Evolutionary conservation across 345 rosid species (phyloP).

Genomic region (Salix dunnii): DNA sequence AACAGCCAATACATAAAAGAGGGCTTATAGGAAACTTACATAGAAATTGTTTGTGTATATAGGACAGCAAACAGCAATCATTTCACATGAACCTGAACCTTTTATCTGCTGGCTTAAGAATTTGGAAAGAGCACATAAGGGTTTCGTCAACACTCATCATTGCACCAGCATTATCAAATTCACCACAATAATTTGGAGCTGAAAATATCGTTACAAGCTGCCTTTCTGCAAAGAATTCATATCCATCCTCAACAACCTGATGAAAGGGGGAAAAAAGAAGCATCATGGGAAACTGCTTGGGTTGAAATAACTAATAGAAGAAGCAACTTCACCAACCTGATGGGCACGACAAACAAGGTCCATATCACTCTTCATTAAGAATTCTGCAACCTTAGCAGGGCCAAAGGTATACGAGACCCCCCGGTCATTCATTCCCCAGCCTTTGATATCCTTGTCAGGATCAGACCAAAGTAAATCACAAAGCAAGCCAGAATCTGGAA

Average conservation of each 20-base stretch:
- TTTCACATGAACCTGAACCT: constrained; percentile 42
- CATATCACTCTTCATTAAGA: constrained; percentile 69
- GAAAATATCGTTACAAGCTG: constrained; percentile 86
- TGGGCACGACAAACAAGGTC: constrained; percentile 95
- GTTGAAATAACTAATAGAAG: not conserved
- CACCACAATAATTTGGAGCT: constrained; percentile 93
- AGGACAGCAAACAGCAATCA: constrained; percentile 9
- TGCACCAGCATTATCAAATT: constrained; percentile 90
- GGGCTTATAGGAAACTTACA: constrained; percentile 20
- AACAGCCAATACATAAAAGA: not conserved
- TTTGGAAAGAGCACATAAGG: constrained; percentile 91
- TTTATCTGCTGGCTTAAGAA: constrained; percentile 76
- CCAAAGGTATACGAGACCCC: constrained; percentile 92
- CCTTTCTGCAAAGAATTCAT: constrained; percentile 85
- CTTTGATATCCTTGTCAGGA: constrained; percentile 72
- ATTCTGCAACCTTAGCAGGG: constrained; percentile 67
- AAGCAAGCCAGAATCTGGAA: constrained; percentile 85
- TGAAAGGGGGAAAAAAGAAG: not conserved
- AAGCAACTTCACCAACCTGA: constrained; percentile 46
- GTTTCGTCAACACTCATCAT: constrained; percentile 94
- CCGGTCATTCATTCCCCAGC: constrained; percentile 92
- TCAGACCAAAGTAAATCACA: constrained; percentile 95
- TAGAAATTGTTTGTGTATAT: constrained; percentile 12
- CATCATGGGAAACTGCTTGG: not conserved
- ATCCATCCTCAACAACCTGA: constrained; percentile 94